Percentiles rank a stretch among this genome's conserved stretches.
Conservation (phyloP, 192 early-diverging fungal genomes). For the Backusella sp. region DNA sequence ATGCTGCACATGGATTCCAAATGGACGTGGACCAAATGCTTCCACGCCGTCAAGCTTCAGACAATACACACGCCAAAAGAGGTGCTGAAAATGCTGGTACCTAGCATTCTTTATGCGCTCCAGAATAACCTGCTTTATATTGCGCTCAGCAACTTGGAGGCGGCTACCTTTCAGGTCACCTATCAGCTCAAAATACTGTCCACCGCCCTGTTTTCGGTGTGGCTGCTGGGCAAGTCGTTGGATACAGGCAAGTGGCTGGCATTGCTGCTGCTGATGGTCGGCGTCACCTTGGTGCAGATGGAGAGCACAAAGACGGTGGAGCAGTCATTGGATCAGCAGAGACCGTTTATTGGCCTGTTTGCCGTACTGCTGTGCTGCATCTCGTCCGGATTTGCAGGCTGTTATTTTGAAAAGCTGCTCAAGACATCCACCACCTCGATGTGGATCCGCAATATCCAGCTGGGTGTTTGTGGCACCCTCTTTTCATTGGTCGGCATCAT, state of each 20-base stretch:
- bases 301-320: conserved; percentile 34
- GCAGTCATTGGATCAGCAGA: conserved; percentile 28
- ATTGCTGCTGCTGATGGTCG: conserved; percentile 71
- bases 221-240: conserved; percentile 65
- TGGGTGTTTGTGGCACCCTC: conserved; percentile 58
- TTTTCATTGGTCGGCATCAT: conserved; percentile 69
- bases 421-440: conserved; percentile 75
- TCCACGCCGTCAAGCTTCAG: conserved; percentile 37
- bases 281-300: conserved; percentile 80
- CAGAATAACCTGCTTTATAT: conserved; percentile 89
- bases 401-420: conserved; percentile 89
- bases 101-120: conserved; percentile 74
- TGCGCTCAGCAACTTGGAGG: conserved; percentile 76
- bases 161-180: conserved; percentile 86
- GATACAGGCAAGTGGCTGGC: conserved; percentile 67
- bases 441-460: conserved; percentile 83
- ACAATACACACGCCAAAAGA: conserved; percentile 62
- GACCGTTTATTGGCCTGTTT: conserved; percentile 62
- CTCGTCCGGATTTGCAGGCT: conserved; percentile 81
- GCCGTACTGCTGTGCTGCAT: conserved; percentile 74
- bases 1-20: conserved; percentile 31
- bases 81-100: conserved; percentile 70
- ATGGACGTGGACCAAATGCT: not conserved
- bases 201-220: conserved; percentile 80
- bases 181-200: conserved; percentile 92